Conservation (phyloP, 192 early-diverging fungal genomes). For the Podila epigama region DNA sequence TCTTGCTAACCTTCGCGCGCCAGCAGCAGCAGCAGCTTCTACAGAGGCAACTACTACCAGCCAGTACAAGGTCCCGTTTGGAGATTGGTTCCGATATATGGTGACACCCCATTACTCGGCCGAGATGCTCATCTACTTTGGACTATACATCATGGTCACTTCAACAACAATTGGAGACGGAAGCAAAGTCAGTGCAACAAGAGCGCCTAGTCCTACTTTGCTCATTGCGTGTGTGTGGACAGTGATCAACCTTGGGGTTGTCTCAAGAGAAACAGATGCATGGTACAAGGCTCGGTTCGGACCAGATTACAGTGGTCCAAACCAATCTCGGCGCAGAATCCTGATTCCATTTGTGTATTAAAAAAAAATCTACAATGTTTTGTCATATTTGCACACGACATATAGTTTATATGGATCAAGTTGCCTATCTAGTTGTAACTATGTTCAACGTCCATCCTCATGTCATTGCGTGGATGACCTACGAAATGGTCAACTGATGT, state of each 20-base stretch:
- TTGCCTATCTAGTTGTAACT: not conserved
- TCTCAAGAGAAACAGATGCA: slow-evolving; percentile 66
- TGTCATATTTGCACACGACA: not conserved
- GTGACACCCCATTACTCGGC: slow-evolving; percentile 75
- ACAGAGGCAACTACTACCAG: not conserved
- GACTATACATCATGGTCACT: slow-evolving; percentile 56
- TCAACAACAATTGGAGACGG: not conserved
- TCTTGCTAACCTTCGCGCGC: slow-evolving; percentile 63
- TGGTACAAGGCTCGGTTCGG: slow-evolving; percentile 77
- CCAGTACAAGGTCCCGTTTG: slow-evolving; percentile 67
- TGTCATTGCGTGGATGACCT: not conserved
- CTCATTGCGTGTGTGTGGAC: slow-evolving; percentile 66
- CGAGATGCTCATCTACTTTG: slow-evolving; percentile 75
- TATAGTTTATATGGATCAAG: not conserved
- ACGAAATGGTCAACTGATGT: not conserved
- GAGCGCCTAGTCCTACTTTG: slow-evolving; percentile 14
- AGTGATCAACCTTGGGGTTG: slow-evolving; percentile 64
- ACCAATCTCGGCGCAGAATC: not conserved
- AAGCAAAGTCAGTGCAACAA: not conserved
- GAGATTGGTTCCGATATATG: slow-evolving; percentile 71
- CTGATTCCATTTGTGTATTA: slow-evolving; percentile 23
- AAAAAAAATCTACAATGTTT: not conserved
- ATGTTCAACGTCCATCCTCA: not conserved
- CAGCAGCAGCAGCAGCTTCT: not conserved
- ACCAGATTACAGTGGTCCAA: slow-evolving; percentile 36